Evolutionary conservation across 805 yeast species (phyloP).

Genomic region (Saccharomycopsis sp.): DNA sequence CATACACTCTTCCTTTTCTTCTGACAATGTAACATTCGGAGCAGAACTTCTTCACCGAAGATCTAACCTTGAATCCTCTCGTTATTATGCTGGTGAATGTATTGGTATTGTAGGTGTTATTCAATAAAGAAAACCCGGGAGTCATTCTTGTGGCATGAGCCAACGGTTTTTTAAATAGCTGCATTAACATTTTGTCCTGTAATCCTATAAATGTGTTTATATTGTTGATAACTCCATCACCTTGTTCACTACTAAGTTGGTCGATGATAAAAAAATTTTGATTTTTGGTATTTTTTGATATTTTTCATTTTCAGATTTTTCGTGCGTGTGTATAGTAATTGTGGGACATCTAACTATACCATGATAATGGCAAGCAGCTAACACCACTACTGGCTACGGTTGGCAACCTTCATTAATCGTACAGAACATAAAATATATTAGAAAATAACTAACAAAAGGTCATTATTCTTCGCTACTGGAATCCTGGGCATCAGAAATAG

Average conservation of each 20-base stretch:
- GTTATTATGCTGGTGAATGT: constrained; percentile 22
- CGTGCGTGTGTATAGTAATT: not conserved
- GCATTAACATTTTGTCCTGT: not conserved
- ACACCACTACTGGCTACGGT: too few species aligned
- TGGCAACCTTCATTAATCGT: too few species aligned
- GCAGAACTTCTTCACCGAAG: constrained; percentile 91
- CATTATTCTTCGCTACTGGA: not conserved
- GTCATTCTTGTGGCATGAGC: not conserved
- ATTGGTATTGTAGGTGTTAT: not conserved
- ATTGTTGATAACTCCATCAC: too few species aligned
- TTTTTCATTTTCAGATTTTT: not conserved
- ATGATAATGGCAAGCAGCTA: too few species aligned
- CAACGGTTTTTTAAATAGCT: not conserved
- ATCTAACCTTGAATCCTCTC: constrained; percentile 85
- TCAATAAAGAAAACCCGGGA: not conserved
- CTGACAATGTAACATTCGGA: constrained; percentile 86
- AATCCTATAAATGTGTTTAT: too few species aligned
- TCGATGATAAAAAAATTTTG: not conserved
- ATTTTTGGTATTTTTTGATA: not conserved
- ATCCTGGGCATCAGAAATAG: not conserved
- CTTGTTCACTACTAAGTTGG: too few species aligned
- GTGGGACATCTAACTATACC: too few species aligned
- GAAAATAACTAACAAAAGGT: not conserved
- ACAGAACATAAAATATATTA: not conserved
- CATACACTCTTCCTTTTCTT: constrained; percentile 91